These are phyloP conservation scores for Aureobasidium pullulans DNA, from an alignment of 2,329 filamentous ascomycete genomes.

Conservation along the genomic window DNA sequence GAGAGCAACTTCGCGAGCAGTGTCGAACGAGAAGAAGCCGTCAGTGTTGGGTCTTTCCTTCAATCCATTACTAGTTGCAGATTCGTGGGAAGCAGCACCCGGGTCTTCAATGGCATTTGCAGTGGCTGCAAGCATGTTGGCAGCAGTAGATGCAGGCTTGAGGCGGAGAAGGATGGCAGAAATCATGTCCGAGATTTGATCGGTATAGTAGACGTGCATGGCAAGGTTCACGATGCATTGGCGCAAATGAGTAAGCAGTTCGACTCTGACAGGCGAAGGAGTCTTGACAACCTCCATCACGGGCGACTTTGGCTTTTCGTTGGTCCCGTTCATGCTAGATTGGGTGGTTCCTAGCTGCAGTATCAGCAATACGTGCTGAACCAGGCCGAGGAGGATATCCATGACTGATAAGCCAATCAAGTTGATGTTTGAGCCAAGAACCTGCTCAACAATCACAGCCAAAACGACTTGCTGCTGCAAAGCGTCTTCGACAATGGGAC, in stretches of 20 bases:
- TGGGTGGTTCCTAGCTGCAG: constrained; percentile 52
- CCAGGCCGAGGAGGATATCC: constrained; percentile 79
- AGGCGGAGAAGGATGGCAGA: constrained; percentile 69
- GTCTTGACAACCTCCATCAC: constrained; percentile 37
- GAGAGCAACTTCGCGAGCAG: constrained; percentile 58
- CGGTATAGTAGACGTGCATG: constrained; percentile 92
- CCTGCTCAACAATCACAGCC: constrained; percentile 68
- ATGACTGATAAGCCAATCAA: constrained; percentile 94
- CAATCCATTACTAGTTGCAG: constrained; percentile 41
- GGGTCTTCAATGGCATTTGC: constrained; percentile 47
- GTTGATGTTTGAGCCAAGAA: constrained; percentile 83
- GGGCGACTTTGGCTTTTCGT: constrained; percentile 10
- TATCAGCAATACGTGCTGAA: constrained; percentile 73
- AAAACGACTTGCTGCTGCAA: constrained; percentile 68
- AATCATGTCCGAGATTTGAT: constrained; percentile 94
- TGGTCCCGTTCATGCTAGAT: background rate
- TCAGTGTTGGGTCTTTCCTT: constrained; percentile 48
- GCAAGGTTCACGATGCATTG: constrained; percentile 83
- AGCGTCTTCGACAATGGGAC: constrained; percentile 61
- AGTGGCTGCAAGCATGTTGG: constrained; percentile 12
- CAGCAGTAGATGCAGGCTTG: constrained; percentile 48
- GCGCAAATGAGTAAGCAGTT: constrained; percentile 65
- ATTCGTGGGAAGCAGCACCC: constrained; percentile 39
- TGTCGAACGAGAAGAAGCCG: constrained; percentile 56
- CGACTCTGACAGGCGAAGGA: constrained; percentile 48